Evolutionary conservation across 2,329 filamentous ascomycete species (phyloP), one percentile per base, ranked within the genome.

Genomic region (Fusarium veterinarium): DNA sequence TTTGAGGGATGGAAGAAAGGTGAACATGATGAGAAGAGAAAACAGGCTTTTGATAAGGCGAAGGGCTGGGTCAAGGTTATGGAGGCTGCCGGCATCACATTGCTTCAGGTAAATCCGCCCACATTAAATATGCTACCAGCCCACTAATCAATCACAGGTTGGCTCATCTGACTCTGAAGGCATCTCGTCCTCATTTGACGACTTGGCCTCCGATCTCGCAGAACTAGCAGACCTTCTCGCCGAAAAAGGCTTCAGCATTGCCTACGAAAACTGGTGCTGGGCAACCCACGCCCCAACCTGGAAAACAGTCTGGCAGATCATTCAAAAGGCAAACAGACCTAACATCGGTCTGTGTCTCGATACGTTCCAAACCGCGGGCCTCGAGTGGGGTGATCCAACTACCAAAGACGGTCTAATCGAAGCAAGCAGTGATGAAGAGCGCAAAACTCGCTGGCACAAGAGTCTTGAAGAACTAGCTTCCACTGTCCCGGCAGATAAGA

Each of bases 221-320:
- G 85, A 90, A 63, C 83, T 95, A 11, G 90, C 89, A 5, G 90
- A 92, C 60, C 81, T 92, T 57, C 84, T 92, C 3, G 87, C 86
- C 0, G 78, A 84, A 28, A 85, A 88, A 51, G 85, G 86, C 0
- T 88, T 90, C 78, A 86, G 88, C 11, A 82, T 95, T 23, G 92
- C 92, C 0, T 95, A 95, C 74, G 92, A 95, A 81, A 94, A 95
- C 77, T 95, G 92, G 92, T 94, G 92, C 81, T 95, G 92, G 93
- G 90, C 90, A 0, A 93, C 92, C 0, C 88, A 90, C 53, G 91
- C 92, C 0, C 88, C 91, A 0, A 85, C 83, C 2, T 95, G 92
- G 93, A 88, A 87, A 71, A 86, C 91, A 53, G 90, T 91, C 1
- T 95, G 91, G 91, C 82, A 88, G 5, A 91, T 95, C 17, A 91